Evolutionary conservation across 768 basidiomycete genomes (phyloP).

Genomic region (Gloeostereum incarnatum): DNA sequence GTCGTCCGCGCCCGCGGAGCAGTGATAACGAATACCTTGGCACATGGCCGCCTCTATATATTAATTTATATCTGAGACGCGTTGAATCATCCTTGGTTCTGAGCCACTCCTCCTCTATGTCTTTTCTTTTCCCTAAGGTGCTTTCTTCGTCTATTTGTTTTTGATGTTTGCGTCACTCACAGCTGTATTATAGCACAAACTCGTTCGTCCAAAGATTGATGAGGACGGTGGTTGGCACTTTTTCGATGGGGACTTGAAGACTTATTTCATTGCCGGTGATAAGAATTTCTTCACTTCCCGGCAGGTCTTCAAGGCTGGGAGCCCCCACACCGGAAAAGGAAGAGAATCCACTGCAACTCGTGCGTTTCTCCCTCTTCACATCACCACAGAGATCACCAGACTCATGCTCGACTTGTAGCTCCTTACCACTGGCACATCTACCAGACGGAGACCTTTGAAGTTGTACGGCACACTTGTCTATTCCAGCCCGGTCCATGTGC

Average conservation of each 20-base stretch:
- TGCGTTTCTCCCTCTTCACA: conserved; percentile 2
- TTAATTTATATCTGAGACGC: too few relatives aligned
- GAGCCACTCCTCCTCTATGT: conserved; percentile 10
- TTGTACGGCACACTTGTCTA: conserved; percentile 7
- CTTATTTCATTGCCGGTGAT: conserved; percentile 11
- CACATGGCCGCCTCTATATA: too few relatives aligned
- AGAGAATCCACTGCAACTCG: conserved; percentile 17
- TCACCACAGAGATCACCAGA: not conserved
- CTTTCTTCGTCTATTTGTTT: too few relatives aligned
- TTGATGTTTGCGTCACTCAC: not conserved
- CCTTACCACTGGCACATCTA: conserved; percentile 19
- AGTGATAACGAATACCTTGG: too few relatives aligned
- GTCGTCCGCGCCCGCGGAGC: too few relatives aligned
- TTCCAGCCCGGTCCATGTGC: not conserved
- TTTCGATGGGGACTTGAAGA: conserved; percentile 16
- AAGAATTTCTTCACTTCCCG: conserved; percentile 12
- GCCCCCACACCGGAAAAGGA: conserved; percentile 15
- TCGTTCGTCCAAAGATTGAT: conserved; percentile 12
- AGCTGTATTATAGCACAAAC: conserved; percentile 7
- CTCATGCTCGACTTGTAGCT: conserved; percentile 7
- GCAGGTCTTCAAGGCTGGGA: conserved; percentile 14
- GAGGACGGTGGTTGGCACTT: conserved; percentile 17
- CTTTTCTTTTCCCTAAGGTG: conserved; percentile 15
- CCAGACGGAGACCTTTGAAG: conserved; percentile 17
- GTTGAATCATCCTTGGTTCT: too few relatives aligned